Conservation (phyloP, 2,329 filamentous ascomycete genomes). For the Pseudomassariella vexata region DNA sequence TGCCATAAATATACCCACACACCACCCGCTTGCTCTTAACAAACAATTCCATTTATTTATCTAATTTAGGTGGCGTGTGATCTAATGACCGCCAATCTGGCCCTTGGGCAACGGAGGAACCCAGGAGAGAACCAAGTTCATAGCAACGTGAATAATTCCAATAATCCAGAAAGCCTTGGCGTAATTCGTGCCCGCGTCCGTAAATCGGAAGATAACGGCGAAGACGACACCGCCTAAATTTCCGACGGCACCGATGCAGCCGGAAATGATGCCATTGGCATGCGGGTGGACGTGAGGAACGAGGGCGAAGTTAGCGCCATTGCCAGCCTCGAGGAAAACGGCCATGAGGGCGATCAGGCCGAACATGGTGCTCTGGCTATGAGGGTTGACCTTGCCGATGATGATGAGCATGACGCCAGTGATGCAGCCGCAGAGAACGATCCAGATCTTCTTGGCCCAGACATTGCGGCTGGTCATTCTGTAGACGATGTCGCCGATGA, state of each 20-base stretch:
- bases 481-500: constrained; percentile 46
- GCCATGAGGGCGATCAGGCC: constrained; percentile 72
- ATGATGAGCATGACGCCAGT: constrained; percentile 56
- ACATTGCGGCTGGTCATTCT: constrained; percentile 25
- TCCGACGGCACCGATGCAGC: constrained; percentile 71
- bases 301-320: constrained; percentile 81
- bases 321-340: constrained; percentile 78
- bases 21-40: too few relatives aligned
- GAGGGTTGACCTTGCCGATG: constrained; percentile 59
- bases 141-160: constrained; percentile 64
- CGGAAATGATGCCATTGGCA: constrained; percentile 74
- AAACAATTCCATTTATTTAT: too few relatives aligned
- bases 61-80: too few relatives aligned
- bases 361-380: constrained; percentile 60
- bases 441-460: constrained; percentile 50
- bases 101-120: constrained; percentile 49
- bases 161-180: constrained; percentile 74
- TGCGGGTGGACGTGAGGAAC: constrained; percentile 81
- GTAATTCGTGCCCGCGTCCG: constrained; percentile 57
- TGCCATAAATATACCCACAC: too few relatives aligned
- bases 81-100: constrained; percentile 41
- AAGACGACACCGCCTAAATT: constrained; percentile 85
- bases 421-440: constrained; percentile 54
- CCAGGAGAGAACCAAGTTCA: constrained; percentile 60
- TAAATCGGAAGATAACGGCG: constrained; percentile 76